These are phyloP conservation scores for Dictyostelium firmibasis DNA, from an alignment of 78 protist genomes.

Conservation along the genomic window DNA sequence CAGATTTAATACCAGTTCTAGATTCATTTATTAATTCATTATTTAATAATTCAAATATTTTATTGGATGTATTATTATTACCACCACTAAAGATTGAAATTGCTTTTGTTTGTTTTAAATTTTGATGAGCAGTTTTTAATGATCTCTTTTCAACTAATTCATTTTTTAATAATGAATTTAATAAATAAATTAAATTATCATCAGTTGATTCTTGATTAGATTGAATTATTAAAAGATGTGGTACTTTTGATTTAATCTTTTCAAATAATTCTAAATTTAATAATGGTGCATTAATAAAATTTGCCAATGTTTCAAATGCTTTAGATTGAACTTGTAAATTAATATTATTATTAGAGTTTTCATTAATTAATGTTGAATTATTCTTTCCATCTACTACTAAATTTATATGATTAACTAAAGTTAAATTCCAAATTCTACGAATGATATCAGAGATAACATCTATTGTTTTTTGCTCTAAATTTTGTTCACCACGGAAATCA, in stretches of 20 bases:
- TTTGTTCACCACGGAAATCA: background rate
- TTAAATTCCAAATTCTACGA: background rate
- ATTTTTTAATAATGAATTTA: background rate
- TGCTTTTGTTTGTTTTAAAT: conserved; percentile 29
- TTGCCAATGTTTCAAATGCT: background rate
- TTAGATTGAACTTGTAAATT: background rate
- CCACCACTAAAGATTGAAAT: background rate
- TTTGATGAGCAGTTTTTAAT: conserved; percentile 35
- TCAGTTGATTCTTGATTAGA: background rate
- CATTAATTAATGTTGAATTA: background rate
- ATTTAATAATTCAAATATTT: background rate
- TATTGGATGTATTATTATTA: background rate
- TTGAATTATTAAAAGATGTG: background rate
- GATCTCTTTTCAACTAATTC: conserved; percentile 50
- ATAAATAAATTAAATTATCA: background rate
- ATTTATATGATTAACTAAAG: background rate
- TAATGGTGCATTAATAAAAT: background rate
- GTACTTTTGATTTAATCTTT: background rate
- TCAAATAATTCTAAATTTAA: background rate
- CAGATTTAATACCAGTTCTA: conserved; percentile 46
- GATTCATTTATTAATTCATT: background rate
- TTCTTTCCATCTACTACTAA: no score
- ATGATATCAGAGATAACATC: conserved; percentile 24
- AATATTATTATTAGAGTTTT: background rate
- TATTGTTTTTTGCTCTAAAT: conserved; percentile 32